Evolutionary conservation across 805 yeast species (phyloP).

Genomic region (Candida ascalaphidarum): DNA sequence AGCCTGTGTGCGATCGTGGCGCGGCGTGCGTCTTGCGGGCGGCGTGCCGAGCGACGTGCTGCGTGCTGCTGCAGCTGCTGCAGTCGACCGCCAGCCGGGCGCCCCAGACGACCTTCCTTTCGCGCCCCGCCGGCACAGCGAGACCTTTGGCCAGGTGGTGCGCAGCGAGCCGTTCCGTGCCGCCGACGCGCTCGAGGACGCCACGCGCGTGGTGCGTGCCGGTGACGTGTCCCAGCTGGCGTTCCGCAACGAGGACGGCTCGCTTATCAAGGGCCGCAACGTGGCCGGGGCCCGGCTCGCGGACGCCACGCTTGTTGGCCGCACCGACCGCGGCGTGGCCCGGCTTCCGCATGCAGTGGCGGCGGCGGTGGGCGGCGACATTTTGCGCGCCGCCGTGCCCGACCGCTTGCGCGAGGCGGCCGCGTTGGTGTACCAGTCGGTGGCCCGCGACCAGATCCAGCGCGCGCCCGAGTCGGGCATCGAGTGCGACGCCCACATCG

Average conservation of each 20-base stretch:
- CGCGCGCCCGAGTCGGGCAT: constrained; percentile 28
- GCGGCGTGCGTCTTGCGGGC: no score
- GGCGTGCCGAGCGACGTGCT: no score
- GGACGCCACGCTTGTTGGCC: constrained; percentile 48
- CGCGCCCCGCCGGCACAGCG: constrained; percentile 9
- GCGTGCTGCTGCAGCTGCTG: no score
- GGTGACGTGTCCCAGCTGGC: constrained; percentile 1
- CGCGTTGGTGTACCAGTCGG: constrained; percentile 42
- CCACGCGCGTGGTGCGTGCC: constrained; percentile 2
- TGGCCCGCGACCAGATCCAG: constrained; percentile 49
- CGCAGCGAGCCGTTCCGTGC: constrained; percentile 11
- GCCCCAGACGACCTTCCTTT: constrained; percentile 1
- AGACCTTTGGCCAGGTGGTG: constrained; percentile 16
- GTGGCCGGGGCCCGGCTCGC: constrained; percentile 49
- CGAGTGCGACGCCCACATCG: constrained; percentile 76
- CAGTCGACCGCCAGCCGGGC: no score
- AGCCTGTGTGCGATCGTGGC: no score
- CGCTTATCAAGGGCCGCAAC: constrained; percentile 32
- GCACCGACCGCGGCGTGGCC: constrained; percentile 43
- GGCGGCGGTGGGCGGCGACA: constrained; percentile 53
- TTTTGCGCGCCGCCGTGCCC: constrained; percentile 54
- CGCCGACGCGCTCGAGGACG: constrained; percentile 5
- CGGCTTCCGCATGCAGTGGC: constrained; percentile 50
- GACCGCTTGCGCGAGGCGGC: constrained; percentile 55
- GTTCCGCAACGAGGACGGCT: constrained; percentile 28